Base-by-base conservation (phyloP, 768 basidiomycete species). In the Pseudohyphozyma bogoriensis region DNA sequence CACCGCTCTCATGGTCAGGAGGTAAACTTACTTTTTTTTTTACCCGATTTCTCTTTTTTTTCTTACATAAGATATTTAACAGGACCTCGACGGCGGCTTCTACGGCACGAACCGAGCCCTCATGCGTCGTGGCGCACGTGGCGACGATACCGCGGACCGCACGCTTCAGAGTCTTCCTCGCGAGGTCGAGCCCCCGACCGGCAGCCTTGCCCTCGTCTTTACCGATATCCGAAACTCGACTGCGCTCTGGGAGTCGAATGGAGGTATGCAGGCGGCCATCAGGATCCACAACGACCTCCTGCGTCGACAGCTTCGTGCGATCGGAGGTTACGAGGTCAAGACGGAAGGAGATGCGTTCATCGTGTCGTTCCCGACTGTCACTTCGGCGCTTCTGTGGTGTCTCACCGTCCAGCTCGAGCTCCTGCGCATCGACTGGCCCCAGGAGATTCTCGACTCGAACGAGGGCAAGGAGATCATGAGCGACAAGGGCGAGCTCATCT, bases 291-390 rank as follows among this genome's bases (percentile, higher is more conserved):
- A 97, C 72, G 79, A 76, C 53, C 78, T 96, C 28, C 79, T 97
- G 49, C 83, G 95, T 26, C 81, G 92, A 9, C 84, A 86, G 62
- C 77, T 96, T 35, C 83, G 93, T 32, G 78, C 86, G 44, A 92
- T 91, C 69, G 91, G 91, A 32, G 95, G 95, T 1, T 99, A 97
- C 73, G 90, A 96, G 75, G 93, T 97, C 70, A 99, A 99, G 76
- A 99, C 95, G 15, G 95, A 99, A 83, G 95, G 95, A 32, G 95
- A 97, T 70, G 84, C 93, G 1, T 99, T 99, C 78, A 92, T 99
- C 87, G 91, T 91, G 55, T 89, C 93, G 26, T 99, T 99, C 80
- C 87, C 89, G 3, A 87, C 84, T 3, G 81, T 89, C 16, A 78
- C 89, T 2, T 80, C 86, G 0, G 95, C 89, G 0, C 74, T 96